phyloP scores from a whole-genome alignment of 495 filamentous ascomycete species.

The Trichoderma orchidacearum region DNA sequence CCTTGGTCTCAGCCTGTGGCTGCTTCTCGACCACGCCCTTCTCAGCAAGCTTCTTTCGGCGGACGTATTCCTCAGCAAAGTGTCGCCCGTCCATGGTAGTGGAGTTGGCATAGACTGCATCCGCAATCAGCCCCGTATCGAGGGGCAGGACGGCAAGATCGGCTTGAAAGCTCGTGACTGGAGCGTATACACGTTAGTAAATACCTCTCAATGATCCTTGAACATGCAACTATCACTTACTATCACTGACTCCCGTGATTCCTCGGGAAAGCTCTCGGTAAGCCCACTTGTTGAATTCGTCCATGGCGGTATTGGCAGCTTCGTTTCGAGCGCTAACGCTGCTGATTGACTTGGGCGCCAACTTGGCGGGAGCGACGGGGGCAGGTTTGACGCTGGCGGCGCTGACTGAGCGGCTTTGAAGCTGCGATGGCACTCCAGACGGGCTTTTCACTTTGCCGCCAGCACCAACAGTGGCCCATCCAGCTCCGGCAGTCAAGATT shows the following conservation, averaged over 20 bases:
- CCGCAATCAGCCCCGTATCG: constrained; percentile 69
- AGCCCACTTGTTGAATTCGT: constrained; percentile 92
- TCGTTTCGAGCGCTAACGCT: constrained; percentile 7
- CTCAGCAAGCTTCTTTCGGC: constrained; percentile 82
- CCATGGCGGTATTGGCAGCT: constrained; percentile 38
- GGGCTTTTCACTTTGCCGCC: constrained; percentile 76
- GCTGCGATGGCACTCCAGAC: constrained; percentile 33
- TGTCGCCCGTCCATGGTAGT: constrained; percentile 80
- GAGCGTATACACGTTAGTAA: constrained; percentile 12
- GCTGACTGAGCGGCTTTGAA: constrained; percentile 44
- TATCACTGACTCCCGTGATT: constrained; percentile 23
- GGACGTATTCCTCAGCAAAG: constrained; percentile 88
- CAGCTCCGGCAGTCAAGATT: constrained; percentile 21
- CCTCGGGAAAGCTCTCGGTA: constrained; percentile 52
- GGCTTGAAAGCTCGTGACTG: constrained; percentile 72
- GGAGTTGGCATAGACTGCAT: constrained; percentile 74
- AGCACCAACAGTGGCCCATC: constrained; percentile 95
- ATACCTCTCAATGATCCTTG: constrained; percentile 43
- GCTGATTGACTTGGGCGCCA: constrained; percentile 17
- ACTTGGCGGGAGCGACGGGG: constrained; percentile 6
- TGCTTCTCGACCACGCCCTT: constrained; percentile 62
- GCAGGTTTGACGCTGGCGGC: constrained; percentile 23
- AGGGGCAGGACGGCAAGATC: constrained; percentile 60
- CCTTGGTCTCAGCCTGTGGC: constrained; percentile 28
- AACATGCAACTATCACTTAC: constrained; percentile 36